These are phyloP conservation scores for Cyclocybe aegerita DNA, from an alignment of 768 basidiomycete species.

Conservation along the genomic window DNA sequence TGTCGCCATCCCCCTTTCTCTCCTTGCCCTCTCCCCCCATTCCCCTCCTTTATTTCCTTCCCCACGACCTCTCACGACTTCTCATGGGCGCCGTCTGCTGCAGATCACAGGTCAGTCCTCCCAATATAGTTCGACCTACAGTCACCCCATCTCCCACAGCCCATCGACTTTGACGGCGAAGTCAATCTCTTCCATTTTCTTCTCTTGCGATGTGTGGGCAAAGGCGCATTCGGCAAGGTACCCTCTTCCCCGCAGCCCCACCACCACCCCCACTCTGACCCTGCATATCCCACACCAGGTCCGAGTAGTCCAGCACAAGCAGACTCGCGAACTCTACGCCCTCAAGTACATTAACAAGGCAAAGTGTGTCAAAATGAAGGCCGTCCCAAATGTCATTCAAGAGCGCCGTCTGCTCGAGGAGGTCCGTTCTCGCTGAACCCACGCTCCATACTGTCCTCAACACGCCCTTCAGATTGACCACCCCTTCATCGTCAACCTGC, in stretches of 20 bases:
- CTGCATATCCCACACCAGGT: constrained; percentile 56
- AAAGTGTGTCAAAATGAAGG: constrained; percentile 98
- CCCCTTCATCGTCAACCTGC: constrained; percentile 90
- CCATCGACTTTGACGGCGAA: constrained; percentile 93
- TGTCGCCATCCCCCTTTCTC: constrained; percentile 1
- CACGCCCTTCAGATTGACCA: constrained; percentile 75
- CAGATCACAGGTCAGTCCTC: constrained; percentile 63
- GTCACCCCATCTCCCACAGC: constrained; percentile 42
- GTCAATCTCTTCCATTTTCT: constrained; percentile 97
- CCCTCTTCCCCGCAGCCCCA: constrained; percentile 9
- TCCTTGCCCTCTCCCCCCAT: neutral
- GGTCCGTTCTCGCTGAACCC: constrained; percentile 41
- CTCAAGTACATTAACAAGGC: constrained; percentile 99
- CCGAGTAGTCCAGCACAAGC: constrained; percentile 98
- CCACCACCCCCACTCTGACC: neutral
- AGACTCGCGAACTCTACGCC: constrained; percentile 94
- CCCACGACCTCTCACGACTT: constrained; percentile 29
- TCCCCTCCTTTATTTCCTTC: constrained; percentile 2
- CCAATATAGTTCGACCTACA: neutral
- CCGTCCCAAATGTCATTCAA: constrained; percentile 95
- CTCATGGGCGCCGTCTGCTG: constrained; percentile 85
- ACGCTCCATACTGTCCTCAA: neutral
- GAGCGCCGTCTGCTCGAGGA: constrained; percentile 95
- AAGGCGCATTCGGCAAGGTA: constrained; percentile 98
- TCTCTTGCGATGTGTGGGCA: constrained; percentile 93